Evolutionary conservation across 441 rosid species (phyloP), one percentile per base, ranked within the genome.

Genomic region (Pelargonium cotyledonis): DNA sequence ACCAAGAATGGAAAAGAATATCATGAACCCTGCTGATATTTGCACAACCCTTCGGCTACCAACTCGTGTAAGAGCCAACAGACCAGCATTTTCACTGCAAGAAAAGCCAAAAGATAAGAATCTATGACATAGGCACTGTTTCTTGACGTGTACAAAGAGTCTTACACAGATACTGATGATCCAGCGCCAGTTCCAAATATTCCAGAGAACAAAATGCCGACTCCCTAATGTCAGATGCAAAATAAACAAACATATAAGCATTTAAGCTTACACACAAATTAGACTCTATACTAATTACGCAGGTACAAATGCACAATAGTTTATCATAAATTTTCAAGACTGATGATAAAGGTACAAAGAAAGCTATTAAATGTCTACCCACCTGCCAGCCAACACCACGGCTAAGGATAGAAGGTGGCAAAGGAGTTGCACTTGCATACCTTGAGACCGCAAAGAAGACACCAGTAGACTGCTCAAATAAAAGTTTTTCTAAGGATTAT

Each of bases 331-430:
- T 26, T 26, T 26, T 26, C 3, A 26, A 26, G 31, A 26, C 31
- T 2, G 31, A 26, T 41, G 46, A 3, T 10, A 11, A n/a, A 47
- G 11, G 53, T 47, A 12, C 53, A 47, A 47, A 9, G 55, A 5
- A 47, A 47, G 49, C 14, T 47, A 14, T 63, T 19, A 44, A 61
- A 18, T 51, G 9, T 4, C 4, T 44, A 63, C 57, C 81, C 83
- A 93, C 98, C 95, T 93, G 97, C 98, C 98, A 93, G 76, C 98
- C 98, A 72, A 93, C 76, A 70, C 98, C 98, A 23, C 98, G 98
- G 74, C 98, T 93, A 75, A 93, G 84, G 77, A 93, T 78, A 41
- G 98, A 89, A 49, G 95, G 95, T 18, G 98, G 98, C 73, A 88
- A 49, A 49, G 78, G 95, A 31, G 98, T 93, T 9, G 98, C 98